Base-by-base conservation (phyloP, 1,139 yeast species). In the Geotrichum candidum region DNA sequence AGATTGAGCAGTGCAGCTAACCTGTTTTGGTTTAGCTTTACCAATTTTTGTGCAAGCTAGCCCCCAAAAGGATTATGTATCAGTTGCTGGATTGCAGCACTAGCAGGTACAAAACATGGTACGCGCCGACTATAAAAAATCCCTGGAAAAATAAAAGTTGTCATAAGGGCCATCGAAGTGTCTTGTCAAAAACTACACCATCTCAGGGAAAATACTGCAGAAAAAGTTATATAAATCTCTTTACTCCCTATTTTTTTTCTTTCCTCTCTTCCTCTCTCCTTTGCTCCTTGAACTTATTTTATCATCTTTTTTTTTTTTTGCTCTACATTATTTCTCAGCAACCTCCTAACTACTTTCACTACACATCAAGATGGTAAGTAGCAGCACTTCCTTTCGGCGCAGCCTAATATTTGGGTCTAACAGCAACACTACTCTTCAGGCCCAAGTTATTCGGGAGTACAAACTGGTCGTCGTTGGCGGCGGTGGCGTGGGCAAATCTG, bases 401-500 rank as follows among this genome's bases (percentile, higher is more conserved):
- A 35, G 45, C 45, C 45, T 35, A 35, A 35, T 35, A 6, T 35
- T n/a, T 35, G 45, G 45, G 15, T 35, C 45, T 35, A 35, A 35
- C 45, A 35, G 45, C 15, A 35, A 13, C 13, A 35, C 45, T 35
- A 11, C 45, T 35, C 45, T 35, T 4, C 45, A 35, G 45, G 45
- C 45, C 45, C 45, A 35, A 35, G 45, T 35, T 11, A 35, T 35
- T 35, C 56, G 75, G 60, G 81, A 78, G 64, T 90, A 86, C 74
- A 90, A 92, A 73, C 77, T 91, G 65, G 97, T 91, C 11, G 97
- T 91, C 60, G 96, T 91, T 63, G 98, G 97, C 63, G 97, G 97
- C 54, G 97, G 97, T 74, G 97, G 96, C 77, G 97, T 91, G 64
- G 98, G 98, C 78, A 91, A 91, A 75, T 87, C 96, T 27, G 97